Conservation (phyloP, 495 filamentous ascomycete species). For the Paragyromitra xinjiangensis region DNA sequence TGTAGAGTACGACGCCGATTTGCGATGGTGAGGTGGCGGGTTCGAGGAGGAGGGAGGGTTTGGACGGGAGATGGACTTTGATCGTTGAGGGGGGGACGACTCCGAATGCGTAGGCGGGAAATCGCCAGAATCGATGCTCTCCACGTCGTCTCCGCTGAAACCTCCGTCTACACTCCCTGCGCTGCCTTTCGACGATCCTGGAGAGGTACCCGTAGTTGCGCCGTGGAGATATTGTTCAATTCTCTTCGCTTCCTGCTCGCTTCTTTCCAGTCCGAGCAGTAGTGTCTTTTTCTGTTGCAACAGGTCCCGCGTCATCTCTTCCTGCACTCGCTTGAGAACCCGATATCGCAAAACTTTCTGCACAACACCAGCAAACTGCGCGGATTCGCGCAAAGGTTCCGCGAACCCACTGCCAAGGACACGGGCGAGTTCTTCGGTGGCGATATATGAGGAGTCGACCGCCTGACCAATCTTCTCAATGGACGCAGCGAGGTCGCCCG, state of each 20-base stretch:
- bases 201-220: slow-evolving; percentile 57
- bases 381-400: slow-evolving; percentile 95
- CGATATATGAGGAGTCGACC: slow-evolving; percentile 93
- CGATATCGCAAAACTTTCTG: slow-evolving; percentile 85
- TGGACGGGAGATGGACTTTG: slow-evolving; percentile 55
- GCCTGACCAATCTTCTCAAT: slow-evolving; percentile 96
- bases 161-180: slow-evolving; percentile 58
- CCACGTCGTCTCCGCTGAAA: slow-evolving; percentile 69
- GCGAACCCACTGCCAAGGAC: slow-evolving; percentile 88
- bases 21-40: slow-evolving; percentile 38
- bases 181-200: slow-evolving; percentile 59
- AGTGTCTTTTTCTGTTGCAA: slow-evolving; percentile 79
- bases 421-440: slow-evolving; percentile 86
- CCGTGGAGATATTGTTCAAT: slow-evolving; percentile 85
- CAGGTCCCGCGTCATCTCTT: slow-evolving; percentile 96
- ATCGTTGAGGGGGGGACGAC: slow-evolving; percentile 68
- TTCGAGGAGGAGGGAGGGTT: slow-evolving; percentile 55
- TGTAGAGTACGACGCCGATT: slow-evolving; percentile 48
- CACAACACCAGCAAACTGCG: slow-evolving; percentile 95
- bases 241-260: slow-evolving; percentile 87
- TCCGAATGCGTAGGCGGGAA: slow-evolving; percentile 91
- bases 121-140: slow-evolving; percentile 83
- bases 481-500: slow-evolving; percentile 84
- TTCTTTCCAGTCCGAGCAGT: slow-evolving; percentile 83
- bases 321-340: slow-evolving; percentile 90